Evolutionary conservation across 2,329 filamentous ascomycete species (phyloP).

Genomic region (Tolypocladium guangdongense): DNA sequence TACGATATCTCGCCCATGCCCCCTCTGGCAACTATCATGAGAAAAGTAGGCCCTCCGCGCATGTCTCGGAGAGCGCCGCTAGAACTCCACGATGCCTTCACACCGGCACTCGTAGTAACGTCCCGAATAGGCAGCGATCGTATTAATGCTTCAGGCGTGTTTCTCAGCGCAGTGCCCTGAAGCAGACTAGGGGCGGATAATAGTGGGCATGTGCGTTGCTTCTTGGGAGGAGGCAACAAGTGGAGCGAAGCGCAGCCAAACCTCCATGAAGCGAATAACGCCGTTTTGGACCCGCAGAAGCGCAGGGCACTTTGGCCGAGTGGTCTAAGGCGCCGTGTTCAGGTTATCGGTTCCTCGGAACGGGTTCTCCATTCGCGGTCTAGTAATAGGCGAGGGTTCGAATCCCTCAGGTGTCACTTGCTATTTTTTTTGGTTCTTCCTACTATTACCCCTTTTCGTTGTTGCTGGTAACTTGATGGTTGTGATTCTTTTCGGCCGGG

Average conservation of each 20-base stretch:
- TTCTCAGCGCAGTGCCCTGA: background rate
- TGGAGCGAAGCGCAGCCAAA: background rate
- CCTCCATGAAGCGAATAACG: background rate
- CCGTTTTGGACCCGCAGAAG: background rate
- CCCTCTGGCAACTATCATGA: background rate
- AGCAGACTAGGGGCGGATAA: background rate
- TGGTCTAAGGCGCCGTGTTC: slow-evolving; percentile 13
- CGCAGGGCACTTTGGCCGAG: slow-evolving; percentile 15
- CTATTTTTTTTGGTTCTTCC: background rate
- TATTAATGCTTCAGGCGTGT: too few relatives aligned
- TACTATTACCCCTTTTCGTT: too few relatives aligned
- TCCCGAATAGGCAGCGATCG: background rate
- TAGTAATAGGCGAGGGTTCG: slow-evolving; percentile 20
- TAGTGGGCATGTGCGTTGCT: too few relatives aligned
- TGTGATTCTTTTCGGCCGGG: too few relatives aligned
- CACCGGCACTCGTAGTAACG: background rate
- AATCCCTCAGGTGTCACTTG: slow-evolving; percentile 18
- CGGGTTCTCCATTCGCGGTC: slow-evolving; percentile 9
- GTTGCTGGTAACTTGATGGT: too few relatives aligned
- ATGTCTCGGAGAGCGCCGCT: background rate
- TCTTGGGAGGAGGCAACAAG: too few relatives aligned
- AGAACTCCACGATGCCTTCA: background rate
- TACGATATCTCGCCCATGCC: background rate
- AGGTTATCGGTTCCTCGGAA: slow-evolving; percentile 1
- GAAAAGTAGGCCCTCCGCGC: background rate